Percentiles rank a stretch among this genome's conserved stretches.
Conservation (phyloP, 2,329 filamentous ascomycete genomes). For the Akanthomyces lecanii region DNA sequence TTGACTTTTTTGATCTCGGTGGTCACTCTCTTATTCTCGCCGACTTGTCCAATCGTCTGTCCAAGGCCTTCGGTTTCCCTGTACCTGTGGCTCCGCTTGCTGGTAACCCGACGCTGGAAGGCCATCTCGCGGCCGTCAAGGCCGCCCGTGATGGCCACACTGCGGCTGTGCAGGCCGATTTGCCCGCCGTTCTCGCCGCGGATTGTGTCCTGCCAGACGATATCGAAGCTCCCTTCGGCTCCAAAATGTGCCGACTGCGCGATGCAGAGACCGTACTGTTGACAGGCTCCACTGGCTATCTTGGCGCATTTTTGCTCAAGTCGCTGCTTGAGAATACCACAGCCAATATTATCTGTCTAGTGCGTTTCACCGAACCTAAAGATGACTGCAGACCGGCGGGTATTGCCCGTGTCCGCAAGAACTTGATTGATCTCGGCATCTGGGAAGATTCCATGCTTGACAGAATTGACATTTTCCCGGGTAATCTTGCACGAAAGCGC, state of each 20-base stretch:
- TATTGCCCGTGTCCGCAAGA: conserved; percentile 68
- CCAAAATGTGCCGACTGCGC: conserved; percentile 54
- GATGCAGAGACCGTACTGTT: conserved; percentile 66
- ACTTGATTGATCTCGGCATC: conserved; percentile 71
- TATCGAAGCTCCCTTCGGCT: conserved; percentile 51
- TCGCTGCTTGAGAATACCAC: conserved; percentile 64
- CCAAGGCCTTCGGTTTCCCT: conserved; percentile 66
- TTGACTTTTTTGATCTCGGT: conserved; percentile 78
- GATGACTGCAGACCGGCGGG: conserved; percentile 61
- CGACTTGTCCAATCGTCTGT: conserved; percentile 66
- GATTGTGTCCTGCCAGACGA: conserved; percentile 66
- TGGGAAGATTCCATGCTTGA: conserved; percentile 77
- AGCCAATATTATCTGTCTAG: conserved; percentile 67
- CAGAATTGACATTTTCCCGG: conserved; percentile 70
- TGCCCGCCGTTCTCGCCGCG: conserved; percentile 63
- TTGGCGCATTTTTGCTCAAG: conserved; percentile 70
- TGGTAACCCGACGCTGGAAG: conserved; percentile 65
- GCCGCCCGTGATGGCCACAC: conserved; percentile 68
- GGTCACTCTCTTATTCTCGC: conserved; percentile 76
- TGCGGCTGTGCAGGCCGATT: conserved; percentile 69
- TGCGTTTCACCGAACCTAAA: conserved; percentile 65
- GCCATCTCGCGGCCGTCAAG: conserved; percentile 68
- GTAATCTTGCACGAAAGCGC: conserved; percentile 64
- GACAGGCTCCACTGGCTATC: conserved; percentile 71
- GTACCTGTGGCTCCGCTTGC: conserved; percentile 68